phyloP scores from a whole-genome alignment of 1,139 yeast genomes.

The Sugiyamaella novakii region DNA sequence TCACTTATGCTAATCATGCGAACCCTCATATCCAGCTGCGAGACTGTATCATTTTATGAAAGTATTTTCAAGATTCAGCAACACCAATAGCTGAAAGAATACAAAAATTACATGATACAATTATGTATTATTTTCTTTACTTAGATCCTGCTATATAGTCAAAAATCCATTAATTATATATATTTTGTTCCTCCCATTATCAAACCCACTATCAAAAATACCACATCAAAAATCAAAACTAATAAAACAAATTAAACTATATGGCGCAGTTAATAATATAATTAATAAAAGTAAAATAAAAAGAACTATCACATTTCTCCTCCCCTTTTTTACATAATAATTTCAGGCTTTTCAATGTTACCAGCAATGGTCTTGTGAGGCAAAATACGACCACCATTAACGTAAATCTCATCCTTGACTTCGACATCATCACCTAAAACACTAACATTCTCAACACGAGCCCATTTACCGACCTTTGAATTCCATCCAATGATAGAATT shows the following conservation, averaged over 20 bases:
- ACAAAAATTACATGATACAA: too few species aligned
- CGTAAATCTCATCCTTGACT: constrained; percentile 97
- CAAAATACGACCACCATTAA: constrained; percentile 97
- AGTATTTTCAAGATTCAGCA: too few species aligned
- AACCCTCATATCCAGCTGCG: too few species aligned
- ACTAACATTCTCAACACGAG: constrained; percentile 96
- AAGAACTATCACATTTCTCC: neutral
- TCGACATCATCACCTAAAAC: constrained; percentile 99
- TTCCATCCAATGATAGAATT: constrained; percentile 99
- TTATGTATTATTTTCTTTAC: too few species aligned
- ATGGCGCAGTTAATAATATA: constrained; percentile 5
- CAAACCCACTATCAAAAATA: neutral
- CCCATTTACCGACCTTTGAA: constrained; percentile 98
- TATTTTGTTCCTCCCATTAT: too few species aligned
- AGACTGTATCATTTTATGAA: too few species aligned
- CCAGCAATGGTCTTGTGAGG: constrained; percentile 98
- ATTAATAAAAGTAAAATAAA: constrained; percentile 8
- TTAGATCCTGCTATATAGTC: too few species aligned
- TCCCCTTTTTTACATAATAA: constrained; percentile 72
- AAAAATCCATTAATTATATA: too few species aligned
- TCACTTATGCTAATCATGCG: too few species aligned
- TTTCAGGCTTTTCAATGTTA: constrained; percentile 95
- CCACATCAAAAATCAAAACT: too few species aligned
- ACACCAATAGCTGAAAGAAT: too few species aligned
- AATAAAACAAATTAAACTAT: constrained; percentile 8